Base-by-base conservation (phyloP, 1,284 basidiomycete genomes). In the Hemileia vastatrix region DNA sequence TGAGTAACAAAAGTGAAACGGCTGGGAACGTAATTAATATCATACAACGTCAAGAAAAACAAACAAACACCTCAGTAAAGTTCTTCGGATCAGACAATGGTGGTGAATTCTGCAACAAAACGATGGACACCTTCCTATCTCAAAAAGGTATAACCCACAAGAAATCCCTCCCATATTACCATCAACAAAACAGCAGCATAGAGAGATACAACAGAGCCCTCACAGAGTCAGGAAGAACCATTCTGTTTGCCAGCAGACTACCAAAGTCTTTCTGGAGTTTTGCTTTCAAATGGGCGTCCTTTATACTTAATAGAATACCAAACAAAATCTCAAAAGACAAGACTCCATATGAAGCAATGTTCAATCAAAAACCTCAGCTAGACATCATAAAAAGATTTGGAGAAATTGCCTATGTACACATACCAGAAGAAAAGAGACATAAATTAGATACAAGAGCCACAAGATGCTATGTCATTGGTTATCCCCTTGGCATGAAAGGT, bases 131-230 rank as follows among this genome's bases (percentile, higher is more conserved):
- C 11, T 56, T 45, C 33, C 31, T 47, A 11, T 27, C 27, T 18
- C n/a, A 19, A 2, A 43, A 45, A 11, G 66, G 64, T 1, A 57
- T 67, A 11, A 4, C 43, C 1, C 60, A 63, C 23, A 31, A 62
- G 32, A 13, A 27, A 1, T 44, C 51, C 0, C 49, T 56, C 8
- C 55, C 63, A 0, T 65, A 62, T 32, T 44, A 50, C 13, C 66
- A 57, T 36, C 27, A 60, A 21, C 66, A 67, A 31, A 67, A 65
- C 21, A 55, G 64, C 2, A n/a, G 56, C 3, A 21, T 54, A 6
- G 56, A 67, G 21, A 47, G 45, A 1, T 31, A 36, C 3, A 62
- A 54, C 33, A 21, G 52, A 1, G 55, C 52, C 0, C 32, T 67
- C 19, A n/a, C 52, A 2, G 52, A 60, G 6, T 56, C 50, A 2